Evolutionary conservation across 1,139 yeast genomes (phyloP).

Genomic region (Kurtzmaniella quercitrusa): DNA sequence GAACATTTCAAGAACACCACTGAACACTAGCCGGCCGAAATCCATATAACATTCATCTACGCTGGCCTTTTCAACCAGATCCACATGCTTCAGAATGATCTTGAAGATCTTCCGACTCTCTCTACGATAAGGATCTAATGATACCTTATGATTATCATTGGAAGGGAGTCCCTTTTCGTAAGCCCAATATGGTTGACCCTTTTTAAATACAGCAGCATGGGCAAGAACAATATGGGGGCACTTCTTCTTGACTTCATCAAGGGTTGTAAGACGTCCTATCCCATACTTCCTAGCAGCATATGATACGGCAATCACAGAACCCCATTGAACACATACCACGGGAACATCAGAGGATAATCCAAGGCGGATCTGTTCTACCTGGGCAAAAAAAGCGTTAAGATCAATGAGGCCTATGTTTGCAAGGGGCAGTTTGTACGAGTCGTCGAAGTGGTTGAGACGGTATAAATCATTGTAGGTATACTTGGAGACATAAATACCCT

Average conservation of each 20-base stretch:
- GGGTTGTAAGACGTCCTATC: conserved; percentile 69
- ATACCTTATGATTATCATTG: conserved; percentile 66
- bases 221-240: conserved; percentile 76
- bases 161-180: conserved; percentile 45
- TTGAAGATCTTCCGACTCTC: conserved; percentile 78
- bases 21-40: conserved; percentile 49
- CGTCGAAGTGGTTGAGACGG: conserved; percentile 40
- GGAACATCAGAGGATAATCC: conserved; percentile 67
- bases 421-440: conserved; percentile 61
- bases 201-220: conserved; percentile 91
- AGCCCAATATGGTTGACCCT: conserved; percentile 82
- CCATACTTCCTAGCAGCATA: conserved; percentile 87
- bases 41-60: conserved; percentile 92
- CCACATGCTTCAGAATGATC: conserved; percentile 53
- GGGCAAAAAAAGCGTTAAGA: conserved; percentile 93
- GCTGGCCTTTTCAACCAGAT: conserved; percentile 84
- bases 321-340: conserved; percentile 94
- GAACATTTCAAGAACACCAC: conserved; percentile 18
- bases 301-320: conserved; percentile 79
- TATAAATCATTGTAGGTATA: conserved; percentile 46
- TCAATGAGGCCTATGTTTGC: conserved; percentile 83
- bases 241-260: conserved; percentile 62
- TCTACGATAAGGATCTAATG: conserved; percentile 85
- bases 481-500: neutral
- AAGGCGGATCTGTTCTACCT: conserved; percentile 79